A percentile compares a stretch with the other conserved stretches of the same genome.
Conservation (phyloP, 805 yeast genomes). For the Saccharomycopsis guyanensis region DNA sequence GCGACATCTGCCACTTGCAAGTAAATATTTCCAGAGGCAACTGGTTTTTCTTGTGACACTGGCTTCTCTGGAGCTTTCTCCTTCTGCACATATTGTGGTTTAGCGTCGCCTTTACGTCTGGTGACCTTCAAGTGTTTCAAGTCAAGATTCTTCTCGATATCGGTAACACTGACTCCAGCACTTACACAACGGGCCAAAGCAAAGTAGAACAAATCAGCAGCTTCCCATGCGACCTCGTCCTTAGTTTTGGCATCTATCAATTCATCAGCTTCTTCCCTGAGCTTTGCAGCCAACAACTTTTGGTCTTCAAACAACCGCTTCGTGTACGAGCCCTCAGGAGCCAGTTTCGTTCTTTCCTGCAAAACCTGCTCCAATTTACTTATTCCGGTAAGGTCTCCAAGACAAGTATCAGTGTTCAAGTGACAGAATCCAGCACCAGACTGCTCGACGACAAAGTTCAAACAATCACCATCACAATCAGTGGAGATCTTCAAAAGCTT, state of each 20-base stretch:
- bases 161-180: conserved; percentile 70
- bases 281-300: conserved; percentile 70
- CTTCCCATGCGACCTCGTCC: conserved; percentile 88
- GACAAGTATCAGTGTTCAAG: conserved; percentile 68
- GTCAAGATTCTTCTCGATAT: conserved; percentile 79
- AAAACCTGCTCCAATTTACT: conserved; percentile 61
- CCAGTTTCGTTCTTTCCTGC: conserved; percentile 48
- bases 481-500: conserved; percentile 53
- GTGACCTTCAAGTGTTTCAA: conserved; percentile 79
- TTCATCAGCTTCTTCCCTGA: conserved; percentile 95
- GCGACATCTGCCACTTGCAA: conserved; percentile 43
- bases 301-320: conserved; percentile 78
- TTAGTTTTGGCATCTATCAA: conserved; percentile 70
- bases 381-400: conserved; percentile 64
- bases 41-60: conserved; percentile 20
- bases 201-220: conserved; percentile 84
- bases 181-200: conserved; percentile 67
- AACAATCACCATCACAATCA: conserved; percentile 91
- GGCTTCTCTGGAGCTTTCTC: conserved; percentile 5
- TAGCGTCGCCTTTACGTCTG: conserved; percentile 91
- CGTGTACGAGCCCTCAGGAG: conserved; percentile 95
- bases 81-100: conserved; percentile 50
- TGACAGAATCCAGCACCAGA: conserved; percentile 91
- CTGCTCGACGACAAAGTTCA: conserved; percentile 82
- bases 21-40: conserved; percentile 31